Conservation (phyloP, 345 rosid genomes). For the Sonneratia alba region DNA sequence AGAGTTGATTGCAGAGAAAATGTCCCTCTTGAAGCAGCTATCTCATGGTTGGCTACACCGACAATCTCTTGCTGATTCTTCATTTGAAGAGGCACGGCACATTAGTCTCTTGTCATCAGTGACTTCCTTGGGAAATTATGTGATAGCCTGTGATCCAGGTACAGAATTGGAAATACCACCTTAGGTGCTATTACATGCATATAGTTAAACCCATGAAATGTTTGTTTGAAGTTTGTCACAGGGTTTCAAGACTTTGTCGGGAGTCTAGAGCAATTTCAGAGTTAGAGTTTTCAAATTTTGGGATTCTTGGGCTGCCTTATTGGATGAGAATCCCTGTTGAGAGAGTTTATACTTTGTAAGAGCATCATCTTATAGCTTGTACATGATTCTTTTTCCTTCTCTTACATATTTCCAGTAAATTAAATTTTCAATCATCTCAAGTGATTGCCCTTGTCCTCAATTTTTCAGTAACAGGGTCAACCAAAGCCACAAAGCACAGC, state of each 20-base stretch:
- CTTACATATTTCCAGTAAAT: not conserved
- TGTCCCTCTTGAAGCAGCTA: slow-evolving; percentile 47
- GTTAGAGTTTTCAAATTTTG: slow-evolving; percentile 58
- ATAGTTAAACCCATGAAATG: slow-evolving; percentile 12
- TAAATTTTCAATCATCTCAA: not conserved
- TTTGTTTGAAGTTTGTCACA: slow-evolving; percentile 52
- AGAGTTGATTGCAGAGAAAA: slow-evolving; percentile 44
- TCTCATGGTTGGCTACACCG: slow-evolving; percentile 47
- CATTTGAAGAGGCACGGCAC: slow-evolving; percentile 24
- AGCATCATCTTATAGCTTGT: not conserved
- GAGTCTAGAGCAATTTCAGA: slow-evolving; percentile 55
- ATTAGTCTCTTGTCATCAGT: slow-evolving; percentile 52
- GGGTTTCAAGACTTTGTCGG: slow-evolving; percentile 47
- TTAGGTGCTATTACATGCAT: not conserved
- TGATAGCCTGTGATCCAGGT: slow-evolving; percentile 64
- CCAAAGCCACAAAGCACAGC: slow-evolving; percentile 27
- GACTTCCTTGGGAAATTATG: slow-evolving; percentile 35
- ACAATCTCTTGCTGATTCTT: slow-evolving; percentile 27
- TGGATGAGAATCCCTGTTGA: slow-evolving; percentile 65
- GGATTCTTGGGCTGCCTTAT: slow-evolving; percentile 79
- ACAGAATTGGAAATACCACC: not conserved
- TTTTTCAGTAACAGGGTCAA: slow-evolving; percentile 39
- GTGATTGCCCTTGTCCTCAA: slow-evolving; percentile 7
- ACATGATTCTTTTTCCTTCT: slow-evolving; percentile 1
- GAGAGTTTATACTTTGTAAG: slow-evolving; percentile 64